Base-by-base conservation (phyloP, 352 stramenopile species). In the Phytophthora ramorum region DNA sequence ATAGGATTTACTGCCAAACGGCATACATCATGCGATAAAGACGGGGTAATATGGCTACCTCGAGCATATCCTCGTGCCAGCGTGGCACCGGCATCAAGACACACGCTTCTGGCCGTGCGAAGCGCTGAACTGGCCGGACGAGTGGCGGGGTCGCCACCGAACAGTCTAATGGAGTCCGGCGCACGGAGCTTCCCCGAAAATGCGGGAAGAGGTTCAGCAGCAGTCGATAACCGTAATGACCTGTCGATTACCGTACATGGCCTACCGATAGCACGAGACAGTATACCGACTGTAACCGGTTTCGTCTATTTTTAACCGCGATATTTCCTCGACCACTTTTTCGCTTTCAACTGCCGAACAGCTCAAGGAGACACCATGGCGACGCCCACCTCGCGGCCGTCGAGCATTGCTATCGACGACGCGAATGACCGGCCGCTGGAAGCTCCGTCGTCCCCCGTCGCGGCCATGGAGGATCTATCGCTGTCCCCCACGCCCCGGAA, bases 381-480 rank as follows among this genome's bases (percentile, higher is more conserved):
- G 57, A 66, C 58, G 49, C 50, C 62, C 13, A 56, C 50, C 7
- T 58, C 56, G 17, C 67, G 67, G n/a, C 71, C 75, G 53, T 69
- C 64, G 44, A 79, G 68, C 56, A 83, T 79, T 26, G 54, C 64
- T 46, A 79, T 79, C 28, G 71, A 79, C 46, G 61, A 79, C 58
- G 60, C 58, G 35, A 79, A 76, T 47, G 68, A 81, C 46, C 50
- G 38, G 34, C 43, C 40, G 16, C 47, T 63, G 2, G 26, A 70
- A 20, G 52, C 57, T 10, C 66, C 62, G 1, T 60, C 56, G 35
- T 78, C 70, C 12, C 59, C 55, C 13, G 30, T 73, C n/a, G 63
- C 63, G 1, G 74, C 72, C 12, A 89, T 90, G 78, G 73, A 83
- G 59, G 78, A 91, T 55, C 66, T 91, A 30, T 75, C 72, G 45